Evolutionary conservation across 768 basidiomycete species (phyloP).

Genomic region (Lactarius deliciosus): DNA sequence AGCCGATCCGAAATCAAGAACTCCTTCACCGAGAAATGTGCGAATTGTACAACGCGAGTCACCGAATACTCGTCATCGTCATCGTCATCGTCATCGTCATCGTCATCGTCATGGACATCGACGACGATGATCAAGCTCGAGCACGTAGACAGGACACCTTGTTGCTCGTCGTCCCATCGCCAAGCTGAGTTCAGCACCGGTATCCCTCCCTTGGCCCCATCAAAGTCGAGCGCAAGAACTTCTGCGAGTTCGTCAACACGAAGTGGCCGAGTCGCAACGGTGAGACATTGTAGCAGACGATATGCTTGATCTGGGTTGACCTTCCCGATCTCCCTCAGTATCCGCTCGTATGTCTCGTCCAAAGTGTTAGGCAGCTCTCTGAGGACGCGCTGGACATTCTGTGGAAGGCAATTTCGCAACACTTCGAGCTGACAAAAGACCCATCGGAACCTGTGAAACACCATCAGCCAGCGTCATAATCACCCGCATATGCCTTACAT

Average conservation of each 20-base stretch:
- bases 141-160: background rate
- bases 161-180: no score
- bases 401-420: background rate
- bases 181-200: no score
- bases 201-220: background rate
- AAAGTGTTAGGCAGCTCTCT: background rate
- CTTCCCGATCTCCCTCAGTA: background rate
- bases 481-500: background rate
- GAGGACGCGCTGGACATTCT: background rate
- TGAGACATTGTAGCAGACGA: background rate
- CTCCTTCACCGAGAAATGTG: background rate
- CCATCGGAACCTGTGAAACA: background rate
- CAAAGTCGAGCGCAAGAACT: background rate
- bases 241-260: background rate
- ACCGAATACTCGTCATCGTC: accelerated
- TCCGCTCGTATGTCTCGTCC: background rate
- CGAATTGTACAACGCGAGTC: background rate
- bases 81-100: no score
- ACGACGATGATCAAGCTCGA: background rate
- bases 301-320: background rate
- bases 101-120: no score
- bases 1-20: slow-evolving; percentile 5
- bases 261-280: background rate
- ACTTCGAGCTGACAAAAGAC: background rate
- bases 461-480: background rate